Base-by-base conservation (phyloP, 1,284 basidiomycete species). In the Flammula alnicola region DNA sequence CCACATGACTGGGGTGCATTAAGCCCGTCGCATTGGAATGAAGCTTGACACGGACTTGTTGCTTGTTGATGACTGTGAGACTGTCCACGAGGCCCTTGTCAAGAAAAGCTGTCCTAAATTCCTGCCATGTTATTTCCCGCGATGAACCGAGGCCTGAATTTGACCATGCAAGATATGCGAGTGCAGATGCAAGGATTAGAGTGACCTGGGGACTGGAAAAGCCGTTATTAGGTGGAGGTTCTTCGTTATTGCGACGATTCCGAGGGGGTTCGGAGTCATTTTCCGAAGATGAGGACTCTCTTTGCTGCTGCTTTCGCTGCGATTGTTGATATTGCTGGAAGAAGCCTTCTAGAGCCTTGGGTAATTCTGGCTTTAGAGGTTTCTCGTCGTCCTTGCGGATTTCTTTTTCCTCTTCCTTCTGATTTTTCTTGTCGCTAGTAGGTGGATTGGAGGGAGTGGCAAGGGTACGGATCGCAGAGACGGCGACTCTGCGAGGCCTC, bases 81-180 rank as follows among this genome's bases (percentile, higher is more conserved):
- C 89, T 95, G 61, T 98, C 95, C 22, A 99, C 97, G 45, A 98
- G 84, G 32, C 95, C 96, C 69, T 96, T 95, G 69, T 97, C 92
- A 43, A 98, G 86, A 74, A 98, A 92, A 16, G 91, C 91, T 43
- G 93, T 95, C 52, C 95, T 86, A 78, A 98, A 98, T 69, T 98
- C 95, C 72, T 98, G 95, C 95, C 95, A 98, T 57, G 95, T 98
- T 59, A 98, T 97, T 72, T 98, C 95, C 56, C 89, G 84, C 4
- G 89, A 83, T 37, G 77, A 76, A 0, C 82, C 73, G 0, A 78
- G 71, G 14, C 75, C 79, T 29, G 85, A 75, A 48, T 79, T 81
- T 31, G 84, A 84, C 58, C 90, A 75, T 8, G 84, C 76, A 62
- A 91, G 88, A 55, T 91, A 83, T 30, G 86, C 79, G 44, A 84